Evolutionary conservation across 805 yeast genomes (phyloP).

Genomic region (Maudiozyma serrabonitensis): DNA sequence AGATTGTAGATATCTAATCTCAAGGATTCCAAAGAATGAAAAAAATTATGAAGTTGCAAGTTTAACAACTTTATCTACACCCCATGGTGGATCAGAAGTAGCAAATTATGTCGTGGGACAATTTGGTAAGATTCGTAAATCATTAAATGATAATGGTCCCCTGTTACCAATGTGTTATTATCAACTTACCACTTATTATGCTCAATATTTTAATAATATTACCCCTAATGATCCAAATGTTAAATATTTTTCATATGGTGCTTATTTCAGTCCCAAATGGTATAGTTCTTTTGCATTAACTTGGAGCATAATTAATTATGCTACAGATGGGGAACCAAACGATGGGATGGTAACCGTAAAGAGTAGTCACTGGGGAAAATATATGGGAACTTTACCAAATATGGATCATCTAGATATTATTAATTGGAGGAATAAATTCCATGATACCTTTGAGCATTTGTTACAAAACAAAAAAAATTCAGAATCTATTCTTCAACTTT

Average conservation of each 20-base stretch:
- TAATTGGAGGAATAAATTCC: constrained; percentile 61
- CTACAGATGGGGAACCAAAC: constrained; percentile 42
- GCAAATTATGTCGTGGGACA: constrained; percentile 56
- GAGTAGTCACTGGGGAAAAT: constrained; percentile 77
- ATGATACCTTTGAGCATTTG: constrained; percentile 24
- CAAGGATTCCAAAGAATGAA: constrained; percentile 34
- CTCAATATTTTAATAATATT: constrained; percentile 43
- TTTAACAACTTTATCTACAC: constrained; percentile 78
- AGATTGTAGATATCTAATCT: constrained; percentile 69
- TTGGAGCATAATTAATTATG: constrained; percentile 49
- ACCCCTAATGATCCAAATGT: constrained; percentile 52
- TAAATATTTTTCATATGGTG: constrained; percentile 76
- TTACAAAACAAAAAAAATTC: constrained; percentile 22
- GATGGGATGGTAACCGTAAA: constrained; percentile 80
- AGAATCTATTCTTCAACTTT: constrained; percentile 61
- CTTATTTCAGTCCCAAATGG: constrained; percentile 54
- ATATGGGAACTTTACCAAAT: constrained; percentile 64
- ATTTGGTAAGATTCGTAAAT: constrained; percentile 17
- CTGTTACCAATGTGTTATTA: constrained; percentile 38
- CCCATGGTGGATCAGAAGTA: constrained; percentile 77
- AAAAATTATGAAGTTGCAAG: constrained; percentile 52
- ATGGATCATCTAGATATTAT: constrained; percentile 83
- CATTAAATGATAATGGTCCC: constrained; percentile 8
- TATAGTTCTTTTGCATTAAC: constrained; percentile 51
- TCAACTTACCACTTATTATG: constrained; percentile 52